Conservation (phyloP, 331 rosid species). For the Malus hybrid region DNA sequence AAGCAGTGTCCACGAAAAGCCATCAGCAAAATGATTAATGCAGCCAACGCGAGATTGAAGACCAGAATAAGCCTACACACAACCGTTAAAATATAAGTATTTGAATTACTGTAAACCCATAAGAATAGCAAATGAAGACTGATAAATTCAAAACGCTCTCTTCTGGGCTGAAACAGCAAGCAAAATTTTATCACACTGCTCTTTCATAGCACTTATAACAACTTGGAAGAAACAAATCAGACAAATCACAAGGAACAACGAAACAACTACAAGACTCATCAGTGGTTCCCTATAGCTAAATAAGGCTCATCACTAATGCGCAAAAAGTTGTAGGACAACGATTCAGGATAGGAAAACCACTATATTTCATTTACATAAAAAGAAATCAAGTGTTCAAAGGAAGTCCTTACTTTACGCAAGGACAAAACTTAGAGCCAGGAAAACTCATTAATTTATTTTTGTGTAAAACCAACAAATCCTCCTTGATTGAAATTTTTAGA, state of each 20-base stretch:
- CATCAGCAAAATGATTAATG: conserved; percentile 49
- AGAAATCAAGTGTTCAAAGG: neutral
- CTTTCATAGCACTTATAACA: neutral
- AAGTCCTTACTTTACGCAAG: neutral
- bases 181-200: neutral
- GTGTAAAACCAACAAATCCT: neutral
- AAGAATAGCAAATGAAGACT: neutral
- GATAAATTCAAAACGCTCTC: neutral
- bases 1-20: conserved; percentile 75
- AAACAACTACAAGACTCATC: conserved; percentile 4
- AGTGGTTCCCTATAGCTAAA: neutral
- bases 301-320: neutral
- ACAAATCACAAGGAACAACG: conserved; percentile 9
- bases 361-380: neutral
- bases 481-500: neutral
- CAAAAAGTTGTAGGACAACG: neutral
- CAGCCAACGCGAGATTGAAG: conserved; percentile 77
- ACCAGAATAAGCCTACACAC: conserved; percentile 60
- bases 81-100: conserved; percentile 18
- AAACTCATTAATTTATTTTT: conserved; percentile 7
- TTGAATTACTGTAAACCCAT: neutral
- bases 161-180: neutral
- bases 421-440: neutral
- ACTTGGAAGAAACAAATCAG: neutral
- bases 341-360: neutral